Evolutionary conservation across 768 basidiomycete genomes (phyloP).

Genomic region (Mycena pura): DNA sequence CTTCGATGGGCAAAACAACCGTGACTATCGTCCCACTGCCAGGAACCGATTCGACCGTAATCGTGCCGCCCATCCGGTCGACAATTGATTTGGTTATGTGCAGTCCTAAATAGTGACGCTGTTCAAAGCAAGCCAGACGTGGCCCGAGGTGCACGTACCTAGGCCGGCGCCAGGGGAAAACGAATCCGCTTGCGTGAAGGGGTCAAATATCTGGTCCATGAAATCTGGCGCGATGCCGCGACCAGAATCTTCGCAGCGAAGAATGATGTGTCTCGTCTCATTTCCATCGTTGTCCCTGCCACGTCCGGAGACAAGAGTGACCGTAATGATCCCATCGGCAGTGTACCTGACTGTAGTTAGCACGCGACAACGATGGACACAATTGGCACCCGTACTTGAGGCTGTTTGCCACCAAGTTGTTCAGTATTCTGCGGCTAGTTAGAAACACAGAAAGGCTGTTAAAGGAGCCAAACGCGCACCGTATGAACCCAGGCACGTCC

Average conservation of each 20-base stretch:
- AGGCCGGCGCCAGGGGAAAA: constrained; percentile 20
- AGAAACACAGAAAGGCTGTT: not conserved
- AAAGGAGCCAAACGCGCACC: not conserved
- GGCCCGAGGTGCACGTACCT: not conserved
- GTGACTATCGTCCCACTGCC: constrained; percentile 13
- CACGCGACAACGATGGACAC: not conserved
- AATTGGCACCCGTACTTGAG: not conserved
- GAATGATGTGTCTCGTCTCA: not conserved
- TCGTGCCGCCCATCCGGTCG: constrained; percentile 13
- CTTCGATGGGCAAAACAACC: constrained; percentile 3
- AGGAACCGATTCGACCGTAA: constrained; percentile 7
- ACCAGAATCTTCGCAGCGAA: constrained; percentile 11
- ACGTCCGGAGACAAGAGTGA: constrained; percentile 4
- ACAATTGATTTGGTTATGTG: constrained; percentile 17
- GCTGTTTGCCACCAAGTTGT: constrained; percentile 15
- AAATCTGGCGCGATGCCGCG: constrained; percentile 15
- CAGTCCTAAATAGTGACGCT: constrained; percentile 5
- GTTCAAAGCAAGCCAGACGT: not conserved
- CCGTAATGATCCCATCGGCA: constrained; percentile 2
- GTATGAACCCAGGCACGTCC: constrained; percentile 9
- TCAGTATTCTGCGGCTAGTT: not conserved
- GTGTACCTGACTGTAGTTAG: not conserved
- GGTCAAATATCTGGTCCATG: constrained; percentile 8
- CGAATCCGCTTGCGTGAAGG: constrained; percentile 17
- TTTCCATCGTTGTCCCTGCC: not conserved